Evolutionary conservation across 768 basidiomycete genomes (phyloP).

Genomic region (Pulveroboletus sp.): DNA sequence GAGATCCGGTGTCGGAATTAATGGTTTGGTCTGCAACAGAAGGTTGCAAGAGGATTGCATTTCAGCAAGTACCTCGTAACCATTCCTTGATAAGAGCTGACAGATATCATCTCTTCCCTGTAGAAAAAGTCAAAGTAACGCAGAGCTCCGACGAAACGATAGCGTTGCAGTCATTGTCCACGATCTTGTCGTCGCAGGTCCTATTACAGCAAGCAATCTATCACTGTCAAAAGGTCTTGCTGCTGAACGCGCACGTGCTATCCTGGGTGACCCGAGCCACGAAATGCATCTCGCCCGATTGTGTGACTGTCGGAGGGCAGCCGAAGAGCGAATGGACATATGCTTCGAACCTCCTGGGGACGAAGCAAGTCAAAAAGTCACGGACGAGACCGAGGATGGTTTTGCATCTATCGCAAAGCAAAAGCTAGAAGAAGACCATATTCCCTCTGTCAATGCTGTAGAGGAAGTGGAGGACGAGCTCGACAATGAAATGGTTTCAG

Average conservation of each 20-base stretch:
- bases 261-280: slow-evolving; percentile 45
- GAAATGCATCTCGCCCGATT: slow-evolving; percentile 41
- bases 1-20: slow-evolving; percentile 71
- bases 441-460: slow-evolving; percentile 5
- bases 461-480: slow-evolving; percentile 20
- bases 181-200: slow-evolving; percentile 50
- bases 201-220: slow-evolving; percentile 52
- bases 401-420: slow-evolving; percentile 41
- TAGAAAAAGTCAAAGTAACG: slow-evolving; percentile 43
- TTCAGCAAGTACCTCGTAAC: slow-evolving; percentile 36
- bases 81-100: slow-evolving; percentile 1
- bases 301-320: slow-evolving; percentile 37
- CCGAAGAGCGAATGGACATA: slow-evolving; percentile 12
- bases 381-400: slow-evolving; percentile 48
- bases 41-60: slow-evolving; percentile 51
- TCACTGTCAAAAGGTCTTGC: slow-evolving; percentile 65
- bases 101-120: neutral
- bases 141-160: slow-evolving; percentile 41
- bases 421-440: slow-evolving; percentile 26
- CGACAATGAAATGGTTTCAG: slow-evolving; percentile 13
- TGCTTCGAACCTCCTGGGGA: slow-evolving; percentile 16
- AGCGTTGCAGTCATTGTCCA: slow-evolving; percentile 59
- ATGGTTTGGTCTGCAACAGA: slow-evolving; percentile 57
- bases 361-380: slow-evolving; percentile 18
- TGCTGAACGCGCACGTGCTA: slow-evolving; percentile 54